Evolutionary conservation across 2,329 filamentous ascomycete genomes (phyloP).

Genomic region (Cladosporium oxysporum): DNA sequence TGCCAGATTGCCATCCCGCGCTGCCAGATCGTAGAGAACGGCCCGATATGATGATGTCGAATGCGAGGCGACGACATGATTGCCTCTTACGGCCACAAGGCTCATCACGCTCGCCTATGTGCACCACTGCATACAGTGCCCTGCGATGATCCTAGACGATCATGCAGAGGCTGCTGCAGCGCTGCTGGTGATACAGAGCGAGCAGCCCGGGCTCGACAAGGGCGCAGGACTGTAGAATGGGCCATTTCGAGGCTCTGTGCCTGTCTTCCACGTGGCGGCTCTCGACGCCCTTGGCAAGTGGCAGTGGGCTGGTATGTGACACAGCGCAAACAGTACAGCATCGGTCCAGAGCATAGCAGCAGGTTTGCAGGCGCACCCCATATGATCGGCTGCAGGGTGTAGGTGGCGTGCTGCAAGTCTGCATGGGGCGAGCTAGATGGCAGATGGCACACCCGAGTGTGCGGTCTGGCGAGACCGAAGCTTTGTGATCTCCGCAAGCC

Average conservation of each 20-base stretch:
- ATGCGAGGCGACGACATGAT: not conserved
- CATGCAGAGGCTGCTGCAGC: not conserved
- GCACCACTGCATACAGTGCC: not conserved
- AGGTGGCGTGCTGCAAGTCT: not conserved
- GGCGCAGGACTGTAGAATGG: not conserved
- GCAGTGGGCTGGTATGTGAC: not conserved
- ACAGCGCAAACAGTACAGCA: not conserved
- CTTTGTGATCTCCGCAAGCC: not conserved
- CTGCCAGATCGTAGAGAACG: not conserved
- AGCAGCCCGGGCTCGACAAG: not conserved
- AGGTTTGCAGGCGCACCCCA: not conserved
- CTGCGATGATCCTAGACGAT: not conserved
- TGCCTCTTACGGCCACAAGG: not conserved
- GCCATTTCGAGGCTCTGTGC: not conserved
- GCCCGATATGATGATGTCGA: not conserved
- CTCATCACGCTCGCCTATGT: not conserved
- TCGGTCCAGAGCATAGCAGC: not conserved
- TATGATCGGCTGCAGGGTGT: conserved; percentile 2
- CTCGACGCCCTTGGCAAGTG: not conserved
- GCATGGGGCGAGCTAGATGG: conserved; percentile 3
- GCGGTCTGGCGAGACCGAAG: not conserved
- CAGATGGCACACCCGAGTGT: not conserved
- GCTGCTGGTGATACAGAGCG: not conserved
- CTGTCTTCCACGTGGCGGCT: conserved; percentile 6
- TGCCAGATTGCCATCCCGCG: not conserved